A percentile compares a stretch with the other conserved stretches of the same genome.
Conservation (phyloP, 169 alveolate species). For the Babesia sp. region DNA sequence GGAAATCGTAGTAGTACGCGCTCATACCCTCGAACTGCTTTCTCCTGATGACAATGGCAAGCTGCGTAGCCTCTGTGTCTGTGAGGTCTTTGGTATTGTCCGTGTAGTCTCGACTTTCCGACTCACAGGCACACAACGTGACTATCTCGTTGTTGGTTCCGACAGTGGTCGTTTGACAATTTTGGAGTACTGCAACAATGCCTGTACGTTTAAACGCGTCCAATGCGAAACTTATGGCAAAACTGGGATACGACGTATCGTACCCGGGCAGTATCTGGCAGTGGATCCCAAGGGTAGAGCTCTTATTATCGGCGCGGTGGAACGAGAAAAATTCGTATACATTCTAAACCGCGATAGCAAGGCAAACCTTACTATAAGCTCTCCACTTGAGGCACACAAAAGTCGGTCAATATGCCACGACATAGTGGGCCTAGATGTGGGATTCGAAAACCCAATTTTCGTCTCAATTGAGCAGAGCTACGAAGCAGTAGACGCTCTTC, state of each 20-base stretch:
- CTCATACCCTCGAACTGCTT: conserved; percentile 91
- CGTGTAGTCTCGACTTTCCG: conserved; percentile 92
- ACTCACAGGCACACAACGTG: conserved; percentile 89
- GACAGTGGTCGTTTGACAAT: conserved; percentile 96
- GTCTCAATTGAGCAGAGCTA: conserved; percentile 94
- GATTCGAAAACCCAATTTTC: conserved; percentile 95
- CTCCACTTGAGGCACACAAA: conserved; percentile 97
- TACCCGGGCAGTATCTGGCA: conserved; percentile 98
- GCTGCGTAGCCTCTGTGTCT: conserved; percentile 84
- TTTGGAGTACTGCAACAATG: conserved; percentile 86
- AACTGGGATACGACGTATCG: conserved; percentile 90
- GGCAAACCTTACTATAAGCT: conserved; percentile 90
- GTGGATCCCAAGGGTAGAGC: conserved; percentile 99
- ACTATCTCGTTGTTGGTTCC: conserved; percentile 92
- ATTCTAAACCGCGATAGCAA: conserved; percentile 92
- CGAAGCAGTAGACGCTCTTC: conserved; percentile 86
- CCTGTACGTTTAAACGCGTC: conserved; percentile 87
- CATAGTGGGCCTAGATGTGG: conserved; percentile 93
- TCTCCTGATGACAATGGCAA: conserved; percentile 93
- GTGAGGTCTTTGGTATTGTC: conserved; percentile 94
- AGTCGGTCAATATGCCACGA: conserved; percentile 91
- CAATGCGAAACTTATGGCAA: conserved; percentile 98
- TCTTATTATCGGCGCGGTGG: conserved; percentile 97
- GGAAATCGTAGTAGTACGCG: conserved; percentile 95
- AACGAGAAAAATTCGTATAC: conserved; percentile 97